These are phyloP conservation scores for Curvularia sp. DNA, from an alignment of 2,329 filamentous ascomycete genomes.

Conservation along the genomic window DNA sequence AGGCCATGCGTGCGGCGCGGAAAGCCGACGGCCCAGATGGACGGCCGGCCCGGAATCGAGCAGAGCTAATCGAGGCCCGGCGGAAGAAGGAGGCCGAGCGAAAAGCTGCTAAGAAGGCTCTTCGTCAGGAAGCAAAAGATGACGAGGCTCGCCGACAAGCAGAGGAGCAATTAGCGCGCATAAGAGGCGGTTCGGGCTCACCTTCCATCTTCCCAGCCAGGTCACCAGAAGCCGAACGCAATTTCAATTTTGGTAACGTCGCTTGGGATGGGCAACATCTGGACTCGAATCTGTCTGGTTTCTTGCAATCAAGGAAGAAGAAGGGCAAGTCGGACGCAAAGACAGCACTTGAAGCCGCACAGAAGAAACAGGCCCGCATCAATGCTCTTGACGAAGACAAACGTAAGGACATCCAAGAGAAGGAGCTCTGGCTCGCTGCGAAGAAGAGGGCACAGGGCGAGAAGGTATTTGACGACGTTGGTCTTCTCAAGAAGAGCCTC, in stretches of 20 bases:
- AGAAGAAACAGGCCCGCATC: conserved; percentile 85
- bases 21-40: conserved; percentile 87
- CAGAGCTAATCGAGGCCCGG: conserved; percentile 89
- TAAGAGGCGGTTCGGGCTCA: conserved; percentile 66
- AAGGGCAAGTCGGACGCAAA: conserved; percentile 86
- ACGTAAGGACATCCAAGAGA: conserved; percentile 85
- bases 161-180: conserved; percentile 62
- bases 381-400: conserved; percentile 78
- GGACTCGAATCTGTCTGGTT: conserved; percentile 69
- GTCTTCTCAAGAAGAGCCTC: conserved; percentile 83
- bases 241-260: conserved; percentile 90
- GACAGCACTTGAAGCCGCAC: conserved; percentile 82
- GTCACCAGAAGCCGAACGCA: conserved; percentile 61
- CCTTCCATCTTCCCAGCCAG: conserved; percentile 59
- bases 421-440: conserved; percentile 92
- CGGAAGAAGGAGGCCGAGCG: conserved; percentile 86
- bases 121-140: conserved; percentile 76
- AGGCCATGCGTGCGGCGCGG: conserved; percentile 80
- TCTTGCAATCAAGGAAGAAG: conserved; percentile 73
- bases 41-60: conserved; percentile 80
- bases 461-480: conserved; percentile 84
- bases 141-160: conserved; percentile 73
- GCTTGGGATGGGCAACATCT: conserved; percentile 87
- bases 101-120: conserved; percentile 87
- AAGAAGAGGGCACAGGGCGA: conserved; percentile 89